Evolutionary conservation across 441 rosid species (phyloP).

Genomic region (Erodium texanum): DNA sequence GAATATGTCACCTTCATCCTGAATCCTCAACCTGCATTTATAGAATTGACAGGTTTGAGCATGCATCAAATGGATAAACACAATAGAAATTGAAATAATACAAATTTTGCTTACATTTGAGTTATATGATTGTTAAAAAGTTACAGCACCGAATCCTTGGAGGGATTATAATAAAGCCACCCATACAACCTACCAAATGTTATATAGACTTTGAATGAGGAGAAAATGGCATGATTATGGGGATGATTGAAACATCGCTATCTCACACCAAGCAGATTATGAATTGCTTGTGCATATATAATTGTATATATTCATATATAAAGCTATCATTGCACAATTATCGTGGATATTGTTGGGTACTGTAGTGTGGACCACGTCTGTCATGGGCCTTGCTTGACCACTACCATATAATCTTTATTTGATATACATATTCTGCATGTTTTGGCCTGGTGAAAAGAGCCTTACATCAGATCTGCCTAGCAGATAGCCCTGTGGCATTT

Average conservation of each 20-base stretch:
- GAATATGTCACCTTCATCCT: no score
- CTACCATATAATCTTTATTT: neutral
- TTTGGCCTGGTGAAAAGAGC: slow-evolving; percentile 2
- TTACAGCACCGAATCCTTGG: no score
- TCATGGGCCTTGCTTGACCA: neutral
- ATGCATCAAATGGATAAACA: neutral
- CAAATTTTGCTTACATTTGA: neutral
- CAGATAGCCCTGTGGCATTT: neutral
- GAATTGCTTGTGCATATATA: neutral
- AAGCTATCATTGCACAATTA: neutral
- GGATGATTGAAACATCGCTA: neutral
- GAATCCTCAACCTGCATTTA: neutral
- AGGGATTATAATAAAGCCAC: no score
- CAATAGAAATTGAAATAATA: neutral
- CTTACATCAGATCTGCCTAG: neutral
- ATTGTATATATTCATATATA: neutral
- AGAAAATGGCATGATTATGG: neutral
- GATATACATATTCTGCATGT: neutral
- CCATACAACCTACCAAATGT: no score
- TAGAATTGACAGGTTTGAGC: neutral
- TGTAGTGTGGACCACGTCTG: slow-evolving; percentile 1
- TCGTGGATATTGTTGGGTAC: neutral
- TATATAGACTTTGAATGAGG: neutral
- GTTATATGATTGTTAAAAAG: neutral
- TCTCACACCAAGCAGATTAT: neutral